Evolutionary conservation across 1,284 basidiomycete species (phyloP).

Genomic region (Entoloma clypeatum): DNA sequence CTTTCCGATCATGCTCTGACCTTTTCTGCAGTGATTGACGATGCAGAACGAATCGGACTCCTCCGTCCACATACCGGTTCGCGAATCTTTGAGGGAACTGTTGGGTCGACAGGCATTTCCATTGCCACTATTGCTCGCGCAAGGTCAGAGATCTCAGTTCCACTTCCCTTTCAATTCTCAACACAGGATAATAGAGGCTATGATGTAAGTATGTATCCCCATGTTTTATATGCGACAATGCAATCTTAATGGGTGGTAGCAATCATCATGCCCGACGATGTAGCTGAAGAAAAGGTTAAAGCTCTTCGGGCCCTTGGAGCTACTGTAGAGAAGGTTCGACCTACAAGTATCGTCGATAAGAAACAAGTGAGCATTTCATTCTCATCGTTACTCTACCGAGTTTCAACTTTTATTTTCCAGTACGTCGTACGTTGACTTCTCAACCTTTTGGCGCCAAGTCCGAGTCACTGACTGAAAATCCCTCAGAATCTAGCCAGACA

Average conservation of each 20-base stretch:
- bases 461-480: neutral
- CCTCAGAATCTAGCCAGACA: conserved; percentile 77
- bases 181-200: conserved; percentile 53
- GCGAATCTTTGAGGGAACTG: conserved; percentile 96
- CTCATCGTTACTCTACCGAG: conserved; percentile 1
- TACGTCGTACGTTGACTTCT: conserved; percentile 50
- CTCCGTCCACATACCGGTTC: conserved; percentile 87
- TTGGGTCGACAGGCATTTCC: conserved; percentile 96
- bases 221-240: neutral
- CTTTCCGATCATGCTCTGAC: conserved; percentile 5
- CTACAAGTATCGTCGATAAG: conserved; percentile 90
- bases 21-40: conserved; percentile 74
- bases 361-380: conserved; percentile 65
- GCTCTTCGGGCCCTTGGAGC: conserved; percentile 85
- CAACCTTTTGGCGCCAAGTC: neutral
- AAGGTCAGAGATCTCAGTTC: conserved; percentile 46
- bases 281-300: conserved; percentile 88
- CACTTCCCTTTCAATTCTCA: conserved; percentile 3
- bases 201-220: conserved; percentile 56
- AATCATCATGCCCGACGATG: conserved; percentile 93
- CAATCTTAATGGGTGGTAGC: conserved; percentile 37
- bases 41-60: conserved; percentile 84
- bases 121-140: conserved; percentile 91
- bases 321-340: conserved; percentile 78
- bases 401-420: conserved; percentile 26